These are phyloP conservation scores for Houttuynia cordata DNA, from an alignment of 164 flowering plant species.

Conservation along the genomic window DNA sequence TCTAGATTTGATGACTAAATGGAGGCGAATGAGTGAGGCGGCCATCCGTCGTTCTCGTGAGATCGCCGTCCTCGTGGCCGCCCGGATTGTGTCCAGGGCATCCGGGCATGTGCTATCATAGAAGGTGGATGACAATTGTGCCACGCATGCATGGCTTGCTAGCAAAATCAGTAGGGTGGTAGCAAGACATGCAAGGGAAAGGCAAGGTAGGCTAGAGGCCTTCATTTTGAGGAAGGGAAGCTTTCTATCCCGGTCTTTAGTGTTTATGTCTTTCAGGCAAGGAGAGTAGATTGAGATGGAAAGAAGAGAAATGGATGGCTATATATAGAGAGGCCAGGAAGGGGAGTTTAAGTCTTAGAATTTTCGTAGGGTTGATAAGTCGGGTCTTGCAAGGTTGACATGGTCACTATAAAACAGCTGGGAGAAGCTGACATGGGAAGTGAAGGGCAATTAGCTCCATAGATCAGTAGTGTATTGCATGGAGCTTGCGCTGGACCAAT, in stretches of 20 bases:
- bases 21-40: slow-evolving; percentile 15
- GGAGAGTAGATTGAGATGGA: not conserved
- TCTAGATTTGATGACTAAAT: no score
- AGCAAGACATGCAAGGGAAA: slow-evolving; percentile 2
- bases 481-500: not conserved
- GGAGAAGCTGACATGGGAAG: no score
- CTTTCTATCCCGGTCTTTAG: not conserved
- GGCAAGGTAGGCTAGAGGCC: not conserved
- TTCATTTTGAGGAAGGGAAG: not conserved
- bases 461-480: not conserved
- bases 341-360: not conserved
- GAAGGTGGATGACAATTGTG: slow-evolving; percentile 7
- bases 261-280: not conserved
- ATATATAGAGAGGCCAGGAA: not conserved
- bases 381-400: not conserved
- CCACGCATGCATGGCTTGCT: slow-evolving; percentile 1
- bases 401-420: not conserved
- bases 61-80: slow-evolving; percentile 2
- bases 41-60: slow-evolving; percentile 8
- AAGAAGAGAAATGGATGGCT: not conserved
- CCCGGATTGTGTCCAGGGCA: slow-evolving; percentile 3
- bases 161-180: not conserved
- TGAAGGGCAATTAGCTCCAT: not conserved
- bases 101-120: slow-evolving; percentile 8
- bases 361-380: not conserved